These are phyloP conservation scores for Solanum chilense DNA, from an alignment of 257 asterid species.

Conservation along the genomic window DNA sequence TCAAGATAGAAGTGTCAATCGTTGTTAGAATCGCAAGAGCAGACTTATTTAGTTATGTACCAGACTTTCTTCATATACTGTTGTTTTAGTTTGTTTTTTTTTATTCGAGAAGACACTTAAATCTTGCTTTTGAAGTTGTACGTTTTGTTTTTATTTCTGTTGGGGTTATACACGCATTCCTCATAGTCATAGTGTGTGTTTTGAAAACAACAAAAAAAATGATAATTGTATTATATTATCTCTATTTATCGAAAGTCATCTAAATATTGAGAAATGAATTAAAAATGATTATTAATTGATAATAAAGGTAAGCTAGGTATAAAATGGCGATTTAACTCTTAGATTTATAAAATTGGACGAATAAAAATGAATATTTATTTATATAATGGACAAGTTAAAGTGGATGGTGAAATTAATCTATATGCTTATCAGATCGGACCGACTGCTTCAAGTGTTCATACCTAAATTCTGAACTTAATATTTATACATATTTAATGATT, in stretches of 20 bases:
- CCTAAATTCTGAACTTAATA: background rate
- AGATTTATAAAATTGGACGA: background rate
- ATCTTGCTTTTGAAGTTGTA: background rate
- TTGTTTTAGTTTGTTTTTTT: background rate
- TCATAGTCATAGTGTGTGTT: background rate
- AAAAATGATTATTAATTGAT: background rate
- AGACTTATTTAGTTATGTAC: background rate
- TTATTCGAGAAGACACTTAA: background rate
- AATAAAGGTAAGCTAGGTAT: background rate
- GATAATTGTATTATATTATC: background rate
- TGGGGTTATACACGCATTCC: background rate
- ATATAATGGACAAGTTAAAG: background rate
- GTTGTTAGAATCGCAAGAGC: background rate
- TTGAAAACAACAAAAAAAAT: background rate
- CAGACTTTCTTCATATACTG: background rate
- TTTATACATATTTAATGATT: no score
- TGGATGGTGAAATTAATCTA: no score
- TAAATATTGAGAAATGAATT: background rate
- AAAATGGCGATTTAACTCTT: background rate
- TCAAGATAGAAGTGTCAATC: background rate
- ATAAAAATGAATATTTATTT: background rate
- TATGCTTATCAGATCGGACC: fast-evolving
- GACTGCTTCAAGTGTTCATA: background rate
- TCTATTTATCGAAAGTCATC: background rate
- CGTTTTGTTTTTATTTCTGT: background rate